A percentile compares a stretch with the other conserved stretches of the same genome.
phyloP scores from a whole-genome alignment of 257 asterid species.

The Thymus mandschuricus region DNA sequence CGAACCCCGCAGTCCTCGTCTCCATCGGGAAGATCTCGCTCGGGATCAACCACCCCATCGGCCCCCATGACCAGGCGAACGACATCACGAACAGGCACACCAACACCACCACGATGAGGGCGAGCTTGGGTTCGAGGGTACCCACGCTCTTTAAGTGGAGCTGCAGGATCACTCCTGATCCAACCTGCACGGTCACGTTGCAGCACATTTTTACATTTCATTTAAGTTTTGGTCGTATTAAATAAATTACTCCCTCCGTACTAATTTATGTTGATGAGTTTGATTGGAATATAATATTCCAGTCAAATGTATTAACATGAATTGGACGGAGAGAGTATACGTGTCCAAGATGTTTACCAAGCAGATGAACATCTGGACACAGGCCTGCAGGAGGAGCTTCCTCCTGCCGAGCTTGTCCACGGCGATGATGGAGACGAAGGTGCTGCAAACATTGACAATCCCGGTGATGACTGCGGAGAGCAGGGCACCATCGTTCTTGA shows the following conservation, averaged over 20 bases:
- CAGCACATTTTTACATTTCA: not conserved
- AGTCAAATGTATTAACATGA: too few relatives aligned
- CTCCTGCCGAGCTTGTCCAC: constrained; percentile 72
- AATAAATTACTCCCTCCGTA: too few relatives aligned
- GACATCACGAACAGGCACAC: constrained; percentile 70
- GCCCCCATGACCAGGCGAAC: constrained; percentile 93
- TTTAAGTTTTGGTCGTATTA: not conserved
- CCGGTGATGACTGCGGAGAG: constrained; percentile 66
- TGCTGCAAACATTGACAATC: constrained; percentile 53
- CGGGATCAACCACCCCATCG: constrained; percentile 76
- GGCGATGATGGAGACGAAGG: constrained; percentile 55
- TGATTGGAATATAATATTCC: too few relatives aligned
- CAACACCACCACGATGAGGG: constrained; percentile 51
- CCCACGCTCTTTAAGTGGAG: constrained; percentile 47
- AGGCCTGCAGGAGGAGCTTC: constrained; percentile 68
- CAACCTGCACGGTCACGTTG: constrained; percentile 41
- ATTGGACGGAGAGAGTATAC: not conserved
- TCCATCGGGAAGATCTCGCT: constrained; percentile 76
- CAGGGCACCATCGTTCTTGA: constrained; percentile 47
- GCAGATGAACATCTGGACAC: constrained; percentile 66
- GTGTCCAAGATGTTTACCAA: constrained; percentile 31
- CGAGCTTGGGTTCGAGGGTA: constrained; percentile 36
- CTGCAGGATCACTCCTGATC: constrained; percentile 49
- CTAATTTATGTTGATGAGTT: too few relatives aligned
- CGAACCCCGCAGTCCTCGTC: constrained; percentile 71